These are phyloP conservation scores for Salix brachista DNA, from an alignment of 345 rosid genomes.

Conservation along the genomic window DNA sequence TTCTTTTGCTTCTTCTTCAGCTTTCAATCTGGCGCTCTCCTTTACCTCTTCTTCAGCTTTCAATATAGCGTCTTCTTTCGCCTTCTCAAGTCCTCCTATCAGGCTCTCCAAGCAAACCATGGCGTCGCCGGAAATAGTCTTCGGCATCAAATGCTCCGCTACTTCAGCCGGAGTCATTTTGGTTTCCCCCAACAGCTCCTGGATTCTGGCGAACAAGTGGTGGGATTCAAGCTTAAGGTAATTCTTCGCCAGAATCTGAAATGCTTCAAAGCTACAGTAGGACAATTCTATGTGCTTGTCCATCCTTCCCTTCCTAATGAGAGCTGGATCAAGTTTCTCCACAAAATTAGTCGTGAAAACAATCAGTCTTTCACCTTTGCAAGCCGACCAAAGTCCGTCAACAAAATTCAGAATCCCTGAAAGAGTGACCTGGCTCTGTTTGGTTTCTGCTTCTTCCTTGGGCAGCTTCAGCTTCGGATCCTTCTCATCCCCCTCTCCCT, in stretches of 20 bases:
- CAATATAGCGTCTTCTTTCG: neutral
- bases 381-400: slow-evolving; percentile 5
- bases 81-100: slow-evolving; percentile 7
- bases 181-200: neutral
- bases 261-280: slow-evolving; percentile 2
- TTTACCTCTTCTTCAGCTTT: slow-evolving; percentile 8
- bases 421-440: slow-evolving; percentile 8
- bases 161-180: slow-evolving; percentile 21
- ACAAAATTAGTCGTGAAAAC: slow-evolving; percentile 4
- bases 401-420: slow-evolving; percentile 4
- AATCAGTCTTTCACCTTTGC: slow-evolving; percentile 1
- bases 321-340: slow-evolving; percentile 8
- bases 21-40: neutral
- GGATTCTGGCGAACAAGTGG: neutral
- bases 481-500: neutral
- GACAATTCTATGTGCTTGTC: slow-evolving; percentile 9
- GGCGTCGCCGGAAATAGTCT: neutral
- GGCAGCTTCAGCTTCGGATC: neutral
- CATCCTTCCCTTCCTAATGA: slow-evolving; percentile 7
- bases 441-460: neutral
- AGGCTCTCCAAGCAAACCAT: slow-evolving; percentile 8
- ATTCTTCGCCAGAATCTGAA: neutral
- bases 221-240: neutral
- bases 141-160: slow-evolving; percentile 19
- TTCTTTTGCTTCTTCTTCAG: neutral